Conservation (phyloP, 129 eudicot genomes). For the Tanacetum coccineum region DNA sequence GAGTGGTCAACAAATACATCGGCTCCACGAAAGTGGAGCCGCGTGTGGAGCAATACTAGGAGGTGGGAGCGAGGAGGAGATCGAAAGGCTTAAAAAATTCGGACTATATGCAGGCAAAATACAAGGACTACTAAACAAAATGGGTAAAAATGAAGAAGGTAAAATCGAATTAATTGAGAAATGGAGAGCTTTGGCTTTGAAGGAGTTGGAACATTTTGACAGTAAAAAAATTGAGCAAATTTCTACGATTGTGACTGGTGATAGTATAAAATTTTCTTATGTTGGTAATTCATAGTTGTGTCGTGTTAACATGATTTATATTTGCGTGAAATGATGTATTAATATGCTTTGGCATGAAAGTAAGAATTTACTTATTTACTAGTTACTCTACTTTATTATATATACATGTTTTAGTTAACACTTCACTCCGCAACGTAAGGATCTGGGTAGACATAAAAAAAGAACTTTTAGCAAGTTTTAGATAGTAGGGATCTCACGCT, state of each 20-base stretch:
- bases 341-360: too few species aligned
- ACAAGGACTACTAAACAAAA: slow-evolving; percentile 29
- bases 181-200: slow-evolving; percentile 38
- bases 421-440: too few species aligned
- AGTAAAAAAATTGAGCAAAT: slow-evolving; percentile 19
- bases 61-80: slow-evolving; percentile 55
- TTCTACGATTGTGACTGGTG: neutral
- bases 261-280: neutral
- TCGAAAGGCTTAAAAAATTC: slow-evolving; percentile 43
- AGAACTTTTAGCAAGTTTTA: too few species aligned
- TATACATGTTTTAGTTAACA: too few species aligned
- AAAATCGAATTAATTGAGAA: slow-evolving; percentile 20
- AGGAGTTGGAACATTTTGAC: slow-evolving; percentile 41
- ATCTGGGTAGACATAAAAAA: too few species aligned
- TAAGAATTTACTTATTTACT: too few species aligned
- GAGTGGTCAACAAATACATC: slow-evolving; percentile 27
- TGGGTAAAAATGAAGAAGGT: slow-evolving; percentile 13
- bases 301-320: too few species aligned
- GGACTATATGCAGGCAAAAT: slow-evolving; percentile 52
- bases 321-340: too few species aligned
- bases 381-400: too few species aligned
- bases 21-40: slow-evolving; percentile 51
- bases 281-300: neutral
- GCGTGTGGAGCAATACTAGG: slow-evolving; percentile 77
- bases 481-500: too few species aligned